A percentile compares a stretch with the other conserved stretches of the same genome.
Evolutionary conservation across 2,329 filamentous ascomycete species (phyloP).

Genomic region (Lecanosticta acicola): DNA sequence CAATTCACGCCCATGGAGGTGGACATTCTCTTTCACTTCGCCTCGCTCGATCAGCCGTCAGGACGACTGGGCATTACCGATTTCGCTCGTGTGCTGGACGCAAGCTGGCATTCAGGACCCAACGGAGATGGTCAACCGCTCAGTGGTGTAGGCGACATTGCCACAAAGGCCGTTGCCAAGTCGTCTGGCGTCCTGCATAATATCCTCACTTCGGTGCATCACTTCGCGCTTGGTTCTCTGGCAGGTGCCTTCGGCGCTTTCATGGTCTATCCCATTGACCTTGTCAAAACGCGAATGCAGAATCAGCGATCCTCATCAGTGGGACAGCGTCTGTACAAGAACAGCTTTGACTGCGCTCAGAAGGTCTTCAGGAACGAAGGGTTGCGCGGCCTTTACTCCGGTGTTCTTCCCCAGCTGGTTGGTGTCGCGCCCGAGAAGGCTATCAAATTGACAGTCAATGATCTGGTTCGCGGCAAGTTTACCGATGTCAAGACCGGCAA

Average conservation of each 20-base stretch:
- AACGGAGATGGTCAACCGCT: constrained; percentile 43
- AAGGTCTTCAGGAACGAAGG: constrained; percentile 95
- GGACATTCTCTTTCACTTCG: constrained; percentile 98
- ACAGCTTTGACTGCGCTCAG: constrained; percentile 88
- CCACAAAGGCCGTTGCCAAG: constrained; percentile 50
- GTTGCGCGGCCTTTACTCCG: constrained; percentile 82
- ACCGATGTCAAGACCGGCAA: constrained; percentile 66
- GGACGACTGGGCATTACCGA: constrained; percentile 75
- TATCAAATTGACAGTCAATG: constrained; percentile 98
- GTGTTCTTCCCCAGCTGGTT: constrained; percentile 88
- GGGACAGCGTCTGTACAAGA: constrained; percentile 88
- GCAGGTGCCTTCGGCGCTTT: constrained; percentile 97
- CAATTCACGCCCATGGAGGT: constrained; percentile 98
- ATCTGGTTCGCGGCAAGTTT: constrained; percentile 73
- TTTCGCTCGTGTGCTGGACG: constrained; percentile 91
- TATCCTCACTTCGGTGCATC: constrained; percentile 73
- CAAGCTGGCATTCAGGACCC: constrained; percentile 68
- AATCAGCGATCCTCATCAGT: constrained; percentile 83
- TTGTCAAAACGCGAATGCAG: constrained; percentile 98
- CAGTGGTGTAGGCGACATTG: constrained; percentile 42
- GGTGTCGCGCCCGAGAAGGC: constrained; percentile 99
- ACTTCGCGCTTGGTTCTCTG: constrained; percentile 81
- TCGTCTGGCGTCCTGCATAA: constrained; percentile 56
- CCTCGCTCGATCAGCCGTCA: constrained; percentile 81
- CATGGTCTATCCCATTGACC: constrained; percentile 98